A percentile compares a stretch with the other conserved stretches of the same genome.
Evolutionary conservation across 148 eudicot species (phyloP).

Genomic region (Selenicereus undatus): DNA sequence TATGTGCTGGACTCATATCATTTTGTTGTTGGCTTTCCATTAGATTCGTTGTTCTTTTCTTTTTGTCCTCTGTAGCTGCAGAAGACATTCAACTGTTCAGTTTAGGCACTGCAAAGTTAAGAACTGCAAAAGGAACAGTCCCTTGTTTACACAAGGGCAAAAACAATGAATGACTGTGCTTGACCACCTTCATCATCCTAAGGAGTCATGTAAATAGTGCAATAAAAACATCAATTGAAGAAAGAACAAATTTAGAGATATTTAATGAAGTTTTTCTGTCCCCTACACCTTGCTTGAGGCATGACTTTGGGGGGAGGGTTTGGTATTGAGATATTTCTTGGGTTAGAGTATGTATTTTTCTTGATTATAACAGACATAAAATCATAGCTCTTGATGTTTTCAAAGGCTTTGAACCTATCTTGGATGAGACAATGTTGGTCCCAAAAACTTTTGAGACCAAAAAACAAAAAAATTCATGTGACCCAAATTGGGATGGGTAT

Average conservation of each 20-base stretch:
- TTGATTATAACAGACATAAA: neutral
- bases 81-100: conserved; percentile 10
- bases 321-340: neutral
- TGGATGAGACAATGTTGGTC: neutral
- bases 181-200: too few relatives aligned
- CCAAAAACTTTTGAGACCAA: neutral
- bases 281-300: neutral
- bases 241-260: neutral
- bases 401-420: neutral
- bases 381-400: neutral
- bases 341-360: neutral
- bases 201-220: too few relatives aligned
- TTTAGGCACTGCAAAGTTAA: neutral
- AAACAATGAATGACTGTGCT: too few relatives aligned
- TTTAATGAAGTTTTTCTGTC: neutral
- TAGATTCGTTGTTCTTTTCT: conserved; percentile 46
- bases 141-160: too few relatives aligned
- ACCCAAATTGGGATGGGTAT: neutral
- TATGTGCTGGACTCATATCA: conserved; percentile 28
- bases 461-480: too few relatives aligned
- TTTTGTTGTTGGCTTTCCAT: conserved; percentile 29
- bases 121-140: too few relatives aligned
- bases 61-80: conserved; percentile 66
- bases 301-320: neutral
- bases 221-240: neutral